Percentiles rank a stretch among this genome's conserved stretches.
phyloP scores from a whole-genome alignment of 768 basidiomycete genomes.

The Dacryopinax spathularia region DNA sequence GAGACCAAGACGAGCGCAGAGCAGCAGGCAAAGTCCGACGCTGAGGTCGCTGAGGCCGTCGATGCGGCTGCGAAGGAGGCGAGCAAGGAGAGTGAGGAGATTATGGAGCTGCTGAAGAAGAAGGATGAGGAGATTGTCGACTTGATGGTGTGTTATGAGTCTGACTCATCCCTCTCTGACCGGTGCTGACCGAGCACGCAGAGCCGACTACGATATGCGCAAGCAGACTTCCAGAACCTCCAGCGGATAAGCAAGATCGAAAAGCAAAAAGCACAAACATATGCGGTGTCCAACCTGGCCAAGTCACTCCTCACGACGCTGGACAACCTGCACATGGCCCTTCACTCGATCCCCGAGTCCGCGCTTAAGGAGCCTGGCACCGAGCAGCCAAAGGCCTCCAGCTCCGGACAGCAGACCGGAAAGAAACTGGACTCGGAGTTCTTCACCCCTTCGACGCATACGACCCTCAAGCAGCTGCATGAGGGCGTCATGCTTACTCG shows the following conservation, averaged over 20 bases:
- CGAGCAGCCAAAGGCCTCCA: slow-evolving; percentile 12
- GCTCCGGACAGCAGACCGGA: slow-evolving; percentile 22
- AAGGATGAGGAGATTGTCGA: slow-evolving; percentile 74
- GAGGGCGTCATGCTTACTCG: slow-evolving; percentile 87
- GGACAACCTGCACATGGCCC: slow-evolving; percentile 74
- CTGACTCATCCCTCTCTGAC: neutral
- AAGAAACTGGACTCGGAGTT: slow-evolving; percentile 21
- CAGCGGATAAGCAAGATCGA: slow-evolving; percentile 84
- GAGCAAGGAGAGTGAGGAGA: neutral
- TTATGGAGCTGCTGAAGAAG: slow-evolving; percentile 39
- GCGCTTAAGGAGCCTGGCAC: slow-evolving; percentile 7
- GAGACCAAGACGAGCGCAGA: neutral
- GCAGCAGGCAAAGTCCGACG: neutral
- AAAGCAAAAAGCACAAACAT: slow-evolving; percentile 83
- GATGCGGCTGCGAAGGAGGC: neutral
- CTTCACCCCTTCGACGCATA: slow-evolving; percentile 22
- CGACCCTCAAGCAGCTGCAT: slow-evolving; percentile 35
- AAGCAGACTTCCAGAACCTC: slow-evolving; percentile 91
- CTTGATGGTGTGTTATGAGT: slow-evolving; percentile 46
- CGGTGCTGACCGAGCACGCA: slow-evolving; percentile 21
- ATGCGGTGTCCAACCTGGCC: slow-evolving; percentile 85
- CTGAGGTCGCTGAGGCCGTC: neutral
- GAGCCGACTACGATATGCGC: slow-evolving; percentile 79
- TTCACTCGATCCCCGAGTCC: slow-evolving; percentile 44
- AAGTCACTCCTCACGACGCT: slow-evolving; percentile 75